Evolutionary conservation across 2,329 filamentous ascomycete species (phyloP).

Genomic region (Thyridium curvatum): DNA sequence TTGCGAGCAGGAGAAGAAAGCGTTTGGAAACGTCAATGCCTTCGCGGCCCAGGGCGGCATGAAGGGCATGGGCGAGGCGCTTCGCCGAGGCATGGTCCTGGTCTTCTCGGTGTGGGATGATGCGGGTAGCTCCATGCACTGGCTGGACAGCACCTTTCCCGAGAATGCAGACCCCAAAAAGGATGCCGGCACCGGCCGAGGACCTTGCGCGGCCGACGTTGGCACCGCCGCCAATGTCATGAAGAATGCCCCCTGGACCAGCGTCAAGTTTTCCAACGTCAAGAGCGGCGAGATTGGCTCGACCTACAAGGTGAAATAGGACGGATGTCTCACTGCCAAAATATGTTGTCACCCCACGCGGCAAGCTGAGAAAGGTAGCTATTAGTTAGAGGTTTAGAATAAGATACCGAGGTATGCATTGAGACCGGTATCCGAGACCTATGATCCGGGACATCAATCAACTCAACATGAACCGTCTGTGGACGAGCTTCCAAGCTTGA

Average conservation of each 20-base stretch:
- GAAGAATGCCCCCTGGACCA: slow-evolving; percentile 28
- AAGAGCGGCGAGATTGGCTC: slow-evolving; percentile 44
- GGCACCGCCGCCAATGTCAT: slow-evolving; percentile 39
- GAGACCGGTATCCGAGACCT: no score
- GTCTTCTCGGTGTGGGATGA: slow-evolving; percentile 47
- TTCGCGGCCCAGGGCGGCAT: slow-evolving; percentile 42
- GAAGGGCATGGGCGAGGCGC: slow-evolving; percentile 40
- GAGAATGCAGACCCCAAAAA: slow-evolving; percentile 20
- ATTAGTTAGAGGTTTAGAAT: no score
- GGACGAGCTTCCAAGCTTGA: no score
- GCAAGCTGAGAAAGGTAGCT: no score
- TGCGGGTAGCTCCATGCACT: slow-evolving; percentile 41
- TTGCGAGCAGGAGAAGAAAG: slow-evolving; percentile 18
- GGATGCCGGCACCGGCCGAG: slow-evolving; percentile 36
- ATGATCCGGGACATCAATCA: no score
- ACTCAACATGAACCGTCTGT: no score
- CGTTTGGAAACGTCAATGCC: slow-evolving; percentile 34
- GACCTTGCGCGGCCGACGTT: slow-evolving; percentile 40
- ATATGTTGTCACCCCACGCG: no score
- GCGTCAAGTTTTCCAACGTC: slow-evolving; percentile 45
- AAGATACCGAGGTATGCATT: no score
- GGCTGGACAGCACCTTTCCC: slow-evolving; percentile 48
- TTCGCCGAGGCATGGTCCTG: slow-evolving; percentile 39
- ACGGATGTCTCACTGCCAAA: slow-evolving; percentile 53
- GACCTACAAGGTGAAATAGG: slow-evolving; percentile 23